Percentiles rank a stretch among this genome's conserved stretches.
These are phyloP conservation scores for Vicia faba DNA, from an alignment of 306 rosid genomes.

Conservation along the genomic window DNA sequence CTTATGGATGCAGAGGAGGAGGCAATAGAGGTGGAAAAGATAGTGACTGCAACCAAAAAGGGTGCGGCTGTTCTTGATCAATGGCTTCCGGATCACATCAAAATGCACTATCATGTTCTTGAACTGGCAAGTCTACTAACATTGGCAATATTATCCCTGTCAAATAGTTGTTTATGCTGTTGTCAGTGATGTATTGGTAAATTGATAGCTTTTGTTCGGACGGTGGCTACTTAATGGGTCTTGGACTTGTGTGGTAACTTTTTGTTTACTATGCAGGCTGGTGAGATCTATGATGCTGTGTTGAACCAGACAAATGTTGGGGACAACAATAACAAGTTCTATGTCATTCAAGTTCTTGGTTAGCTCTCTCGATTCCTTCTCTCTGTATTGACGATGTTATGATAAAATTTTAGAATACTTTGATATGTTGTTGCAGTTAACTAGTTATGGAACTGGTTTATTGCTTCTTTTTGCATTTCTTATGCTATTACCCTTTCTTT, in stretches of 20 bases:
- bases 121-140: slow-evolving; percentile 57
- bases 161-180: neutral
- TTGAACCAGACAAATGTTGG: slow-evolving; percentile 88
- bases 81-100: slow-evolving; percentile 80
- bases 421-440: neutral
- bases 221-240: neutral
- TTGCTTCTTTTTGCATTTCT: neutral
- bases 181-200: slow-evolving; percentile 3
- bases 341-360: slow-evolving; percentile 87
- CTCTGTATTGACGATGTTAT: neutral
- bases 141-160: neutral
- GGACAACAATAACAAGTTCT: slow-evolving; percentile 86
- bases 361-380: slow-evolving; percentile 37
- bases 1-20: slow-evolving; percentile 42
- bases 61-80: slow-evolving; percentile 87
- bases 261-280: slow-evolving; percentile 53
- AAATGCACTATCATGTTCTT: slow-evolving; percentile 77
- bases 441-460: slow-evolving; percentile 25
- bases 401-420: neutral
- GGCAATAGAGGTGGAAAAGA: slow-evolving; percentile 52
- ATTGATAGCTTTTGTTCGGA: slow-evolving; percentile 18
- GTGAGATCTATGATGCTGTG: slow-evolving; percentile 87
- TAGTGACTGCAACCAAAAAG: slow-evolving; percentile 80
- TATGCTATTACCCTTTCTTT: neutral
- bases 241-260: neutral